These are phyloP conservation scores for Hevea brasiliensis DNA, from an alignment of 345 rosid genomes.

Conservation along the genomic window DNA sequence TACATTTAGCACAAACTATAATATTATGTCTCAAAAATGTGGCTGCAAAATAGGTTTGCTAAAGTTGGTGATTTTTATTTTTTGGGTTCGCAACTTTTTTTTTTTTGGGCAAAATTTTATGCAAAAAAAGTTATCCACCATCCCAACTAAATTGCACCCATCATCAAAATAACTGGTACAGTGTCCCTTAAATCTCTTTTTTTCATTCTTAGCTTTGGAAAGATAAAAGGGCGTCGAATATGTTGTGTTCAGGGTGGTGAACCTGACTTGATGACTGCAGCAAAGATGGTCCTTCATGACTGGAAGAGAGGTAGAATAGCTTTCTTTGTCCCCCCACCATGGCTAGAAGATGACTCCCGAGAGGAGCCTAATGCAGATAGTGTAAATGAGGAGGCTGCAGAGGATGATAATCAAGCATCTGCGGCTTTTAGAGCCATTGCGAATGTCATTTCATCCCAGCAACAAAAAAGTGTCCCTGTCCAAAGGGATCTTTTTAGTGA, in stretches of 20 bases:
- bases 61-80: too few relatives aligned
- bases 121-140: too few relatives aligned
- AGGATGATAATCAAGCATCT: conserved; percentile 46
- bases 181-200: too few relatives aligned
- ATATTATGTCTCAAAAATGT: too few relatives aligned
- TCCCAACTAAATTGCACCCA: too few relatives aligned
- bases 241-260: conserved; percentile 71
- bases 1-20: too few relatives aligned
- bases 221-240: background rate
- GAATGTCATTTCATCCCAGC: conserved; percentile 70
- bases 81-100: too few relatives aligned
- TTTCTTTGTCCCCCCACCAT: conserved; percentile 82
- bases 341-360: conserved; percentile 26
- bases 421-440: conserved; percentile 82
- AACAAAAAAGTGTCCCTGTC: conserved; percentile 68
- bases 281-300: conserved; percentile 94
- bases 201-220: too few relatives aligned
- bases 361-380: conserved; percentile 41
- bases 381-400: conserved; percentile 46
- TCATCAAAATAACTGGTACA: too few relatives aligned
- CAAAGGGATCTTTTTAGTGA: conserved; percentile 71
- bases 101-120: too few relatives aligned
- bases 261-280: conserved; percentile 78
- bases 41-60: too few relatives aligned
- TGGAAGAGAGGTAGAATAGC: conserved; percentile 96